These are phyloP conservation scores for Viridothelium virens DNA, from an alignment of 495 filamentous ascomycete species.

Conservation along the genomic window DNA sequence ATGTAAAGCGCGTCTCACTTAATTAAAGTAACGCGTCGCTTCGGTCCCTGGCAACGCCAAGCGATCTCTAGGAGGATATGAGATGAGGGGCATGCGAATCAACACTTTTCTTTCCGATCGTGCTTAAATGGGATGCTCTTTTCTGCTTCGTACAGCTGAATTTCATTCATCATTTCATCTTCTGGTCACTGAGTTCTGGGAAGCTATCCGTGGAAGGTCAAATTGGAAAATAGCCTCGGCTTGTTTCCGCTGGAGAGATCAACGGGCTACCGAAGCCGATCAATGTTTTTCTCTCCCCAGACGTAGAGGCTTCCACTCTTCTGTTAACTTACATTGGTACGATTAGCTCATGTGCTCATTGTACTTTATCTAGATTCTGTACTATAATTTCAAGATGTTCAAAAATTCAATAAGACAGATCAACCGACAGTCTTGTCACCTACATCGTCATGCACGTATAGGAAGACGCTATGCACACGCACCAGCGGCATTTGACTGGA, in stretches of 20 bases:
- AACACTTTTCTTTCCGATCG: background rate
- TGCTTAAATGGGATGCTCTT: background rate
- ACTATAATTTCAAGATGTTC: constrained; percentile 32
- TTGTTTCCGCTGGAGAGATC: background rate
- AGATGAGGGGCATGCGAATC: background rate
- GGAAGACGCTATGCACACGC: constrained; percentile 45
- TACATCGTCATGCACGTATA: constrained; percentile 26
- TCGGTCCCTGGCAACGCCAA: background rate
- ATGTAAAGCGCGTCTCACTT: background rate
- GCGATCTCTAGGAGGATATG: too few relatives aligned
- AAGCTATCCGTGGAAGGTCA: background rate
- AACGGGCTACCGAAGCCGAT: background rate
- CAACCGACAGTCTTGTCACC: constrained; percentile 31
- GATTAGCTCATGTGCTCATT: background rate
- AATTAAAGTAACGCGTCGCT: background rate
- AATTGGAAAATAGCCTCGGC: background rate
- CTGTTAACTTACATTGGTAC: background rate
- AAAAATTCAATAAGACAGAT: constrained; percentile 34
- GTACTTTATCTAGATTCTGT: background rate
- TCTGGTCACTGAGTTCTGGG: background rate
- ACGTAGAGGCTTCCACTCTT: background rate
- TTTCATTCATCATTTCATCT: too few relatives aligned
- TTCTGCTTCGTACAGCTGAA: background rate
- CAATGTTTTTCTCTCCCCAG: background rate
- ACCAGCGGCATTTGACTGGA: constrained; percentile 70